Percentiles rank a stretch among this genome's conserved stretches.
Conservation (phyloP, 1,284 basidiomycete genomes). For the Cryptococcus jaspeensis region DNA sequence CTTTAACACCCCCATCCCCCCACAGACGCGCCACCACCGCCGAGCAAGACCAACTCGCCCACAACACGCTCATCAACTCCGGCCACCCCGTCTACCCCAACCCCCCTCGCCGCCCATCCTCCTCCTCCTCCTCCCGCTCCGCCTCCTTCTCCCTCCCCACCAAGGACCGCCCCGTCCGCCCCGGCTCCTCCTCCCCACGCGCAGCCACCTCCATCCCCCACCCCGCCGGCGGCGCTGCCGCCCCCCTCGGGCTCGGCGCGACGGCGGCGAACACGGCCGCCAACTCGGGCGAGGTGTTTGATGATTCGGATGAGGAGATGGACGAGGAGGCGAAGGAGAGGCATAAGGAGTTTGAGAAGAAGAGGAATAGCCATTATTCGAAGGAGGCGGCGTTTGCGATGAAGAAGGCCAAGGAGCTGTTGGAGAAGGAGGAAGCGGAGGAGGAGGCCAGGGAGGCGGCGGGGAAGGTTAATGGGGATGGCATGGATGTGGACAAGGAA, state of each 20-base stretch:
- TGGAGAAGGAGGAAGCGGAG: conserved; percentile 29
- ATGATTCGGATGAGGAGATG: conserved; percentile 73
- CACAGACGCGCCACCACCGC: conserved; percentile 15
- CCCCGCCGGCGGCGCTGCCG: conserved; percentile 54
- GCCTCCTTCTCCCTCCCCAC: conserved; percentile 65
- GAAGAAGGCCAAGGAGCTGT: conserved; percentile 58
- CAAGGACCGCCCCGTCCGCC: conserved; percentile 37
- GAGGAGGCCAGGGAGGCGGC: conserved; percentile 12
- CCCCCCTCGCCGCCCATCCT: conserved; percentile 66
- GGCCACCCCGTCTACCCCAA: conserved; percentile 51
- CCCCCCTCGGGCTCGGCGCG: conserved; percentile 31
- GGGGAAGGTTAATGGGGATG: conserved; percentile 1
- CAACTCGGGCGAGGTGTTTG: conserved; percentile 43
- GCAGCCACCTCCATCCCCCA: conserved; percentile 57
- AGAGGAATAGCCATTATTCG: conserved; percentile 80
- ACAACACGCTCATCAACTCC: conserved; percentile 14
- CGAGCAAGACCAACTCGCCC: not conserved
- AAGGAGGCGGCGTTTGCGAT: conserved; percentile 84
- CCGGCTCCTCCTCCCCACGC: conserved; percentile 33
- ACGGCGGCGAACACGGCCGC: conserved; percentile 46
- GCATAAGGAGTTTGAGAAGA: conserved; percentile 77
- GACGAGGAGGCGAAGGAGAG: conserved; percentile 84
- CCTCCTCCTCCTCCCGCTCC: conserved; percentile 70
- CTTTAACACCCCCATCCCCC: conserved; percentile 1
- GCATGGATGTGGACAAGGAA: conserved; percentile 15